These are phyloP conservation scores for Phaeosphaeriaceae sp. DNA, from an alignment of 2,329 filamentous ascomycete species.

Conservation along the genomic window DNA sequence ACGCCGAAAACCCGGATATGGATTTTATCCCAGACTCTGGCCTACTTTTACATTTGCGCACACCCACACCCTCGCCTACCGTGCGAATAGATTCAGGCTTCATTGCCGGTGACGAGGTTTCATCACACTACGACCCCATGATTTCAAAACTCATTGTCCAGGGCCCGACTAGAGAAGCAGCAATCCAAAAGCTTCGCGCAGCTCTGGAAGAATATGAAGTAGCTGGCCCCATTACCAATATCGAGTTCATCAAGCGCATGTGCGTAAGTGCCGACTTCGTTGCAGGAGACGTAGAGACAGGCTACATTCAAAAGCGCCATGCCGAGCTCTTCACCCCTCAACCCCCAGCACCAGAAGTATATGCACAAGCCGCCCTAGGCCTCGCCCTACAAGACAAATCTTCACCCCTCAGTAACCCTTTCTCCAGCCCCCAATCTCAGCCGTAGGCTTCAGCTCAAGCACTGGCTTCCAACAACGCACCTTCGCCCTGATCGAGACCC, in stretches of 20 bases:
- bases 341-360: constrained; percentile 71
- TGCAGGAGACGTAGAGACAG: constrained; percentile 88
- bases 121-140: constrained; percentile 97
- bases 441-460: constrained; percentile 61
- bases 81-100: constrained; percentile 95
- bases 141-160: constrained; percentile 96
- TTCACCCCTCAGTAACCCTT: constrained; percentile 34
- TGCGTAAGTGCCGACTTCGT: constrained; percentile 84
- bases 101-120: constrained; percentile 87
- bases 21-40: constrained; percentile 96
- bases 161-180: constrained; percentile 76
- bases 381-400: constrained; percentile 61
- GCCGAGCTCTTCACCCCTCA: constrained; percentile 75
- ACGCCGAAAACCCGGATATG: constrained; percentile 89
- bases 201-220: constrained; percentile 91
- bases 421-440: constrained; percentile 51
- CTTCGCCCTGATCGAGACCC: constrained; percentile 60
- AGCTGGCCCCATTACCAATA: constrained; percentile 90
- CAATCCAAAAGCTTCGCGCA: constrained; percentile 79
- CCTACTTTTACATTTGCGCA: constrained; percentile 79
- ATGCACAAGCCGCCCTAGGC: constrained; percentile 85
- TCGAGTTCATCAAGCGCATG: constrained; percentile 92
- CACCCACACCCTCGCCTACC: constrained; percentile 71
- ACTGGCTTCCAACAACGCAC: constrained; percentile 66
- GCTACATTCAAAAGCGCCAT: constrained; percentile 90